Evolutionary conservation across 2,329 filamentous ascomycete genomes (phyloP).

Genomic region (Phaeoacremonium minimum): DNA sequence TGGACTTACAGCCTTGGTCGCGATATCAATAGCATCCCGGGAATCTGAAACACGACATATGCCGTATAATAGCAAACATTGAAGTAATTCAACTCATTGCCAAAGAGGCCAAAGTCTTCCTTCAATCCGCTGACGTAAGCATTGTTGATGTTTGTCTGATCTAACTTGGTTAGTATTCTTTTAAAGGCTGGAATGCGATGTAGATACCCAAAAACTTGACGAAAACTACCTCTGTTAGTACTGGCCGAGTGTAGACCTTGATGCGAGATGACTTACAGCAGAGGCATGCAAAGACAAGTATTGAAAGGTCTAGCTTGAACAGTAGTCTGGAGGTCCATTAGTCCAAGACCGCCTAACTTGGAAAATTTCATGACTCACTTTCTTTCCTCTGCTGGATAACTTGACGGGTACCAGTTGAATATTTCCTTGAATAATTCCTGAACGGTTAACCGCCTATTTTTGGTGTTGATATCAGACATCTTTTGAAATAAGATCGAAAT

Average conservation of each 20-base stretch:
- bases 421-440: constrained; percentile 22
- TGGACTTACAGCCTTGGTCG: constrained; percentile 19
- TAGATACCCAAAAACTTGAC: constrained; percentile 23
- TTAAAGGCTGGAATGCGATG: background rate
- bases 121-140: constrained; percentile 33
- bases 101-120: constrained; percentile 29
- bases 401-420: constrained; percentile 27
- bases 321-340: constrained; percentile 16
- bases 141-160: constrained; percentile 27
- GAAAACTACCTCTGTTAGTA: constrained; percentile 16
- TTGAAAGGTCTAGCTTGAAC: constrained; percentile 25
- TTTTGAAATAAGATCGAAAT: too few relatives aligned
- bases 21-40: constrained; percentile 23
- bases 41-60: constrained; percentile 29
- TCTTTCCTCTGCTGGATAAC: constrained; percentile 21
- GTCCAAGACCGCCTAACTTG: background rate
- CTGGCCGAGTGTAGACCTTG: background rate
- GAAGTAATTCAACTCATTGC: constrained; percentile 33
- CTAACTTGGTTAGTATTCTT: constrained; percentile 1
- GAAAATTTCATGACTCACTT: constrained; percentile 14
- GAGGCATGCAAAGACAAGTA: constrained; percentile 23
- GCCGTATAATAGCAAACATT: constrained; percentile 34
- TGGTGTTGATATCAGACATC: too few relatives aligned
- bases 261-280: constrained; percentile 19
- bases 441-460: constrained; percentile 11